Percentiles rank a stretch among this genome's conserved stretches.
Evolutionary conservation across 1,284 basidiomycete genomes (phyloP).

Genomic region (Cryptococcus sp.): DNA sequence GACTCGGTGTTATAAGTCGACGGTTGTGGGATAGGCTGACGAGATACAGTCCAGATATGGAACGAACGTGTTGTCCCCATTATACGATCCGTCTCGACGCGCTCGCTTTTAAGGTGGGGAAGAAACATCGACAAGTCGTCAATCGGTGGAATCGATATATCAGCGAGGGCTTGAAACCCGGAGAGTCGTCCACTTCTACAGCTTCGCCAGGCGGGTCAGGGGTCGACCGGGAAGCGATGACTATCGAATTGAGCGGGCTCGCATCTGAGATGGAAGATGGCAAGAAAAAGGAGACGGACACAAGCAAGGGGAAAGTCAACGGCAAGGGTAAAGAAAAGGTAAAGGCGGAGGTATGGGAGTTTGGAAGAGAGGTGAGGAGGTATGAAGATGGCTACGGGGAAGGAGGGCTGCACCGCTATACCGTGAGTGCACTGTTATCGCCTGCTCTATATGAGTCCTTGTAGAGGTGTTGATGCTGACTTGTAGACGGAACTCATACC

Average conservation of each 20-base stretch:
- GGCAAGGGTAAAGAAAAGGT: conserved; percentile 35
- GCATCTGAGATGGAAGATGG: too few species aligned
- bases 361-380: conserved; percentile 24
- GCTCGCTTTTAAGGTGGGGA: conserved; percentile 63
- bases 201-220: too few species aligned
- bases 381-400: conserved; percentile 25
- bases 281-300: neutral
- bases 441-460: neutral
- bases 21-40: too few species aligned
- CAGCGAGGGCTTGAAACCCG: conserved; percentile 4
- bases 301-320: conserved; percentile 20
- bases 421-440: conserved; percentile 14
- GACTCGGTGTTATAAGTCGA: too few species aligned
- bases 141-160: conserved; percentile 62
- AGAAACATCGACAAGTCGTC: conserved; percentile 68
- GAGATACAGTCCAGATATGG: conserved; percentile 68
- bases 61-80: conserved; percentile 78
- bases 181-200: neutral
- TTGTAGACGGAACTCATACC: conserved; percentile 64
- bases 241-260: too few species aligned
- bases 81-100: conserved; percentile 88
- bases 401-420: conserved; percentile 23
- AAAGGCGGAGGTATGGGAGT: conserved; percentile 17
- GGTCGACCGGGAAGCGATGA: too few species aligned
- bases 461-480: conserved; percentile 1